Evolutionary conservation across 768 basidiomycete species (phyloP), one percentile per base, ranked within the genome.

Genomic region (Coprinopsis strossmayeri): DNA sequence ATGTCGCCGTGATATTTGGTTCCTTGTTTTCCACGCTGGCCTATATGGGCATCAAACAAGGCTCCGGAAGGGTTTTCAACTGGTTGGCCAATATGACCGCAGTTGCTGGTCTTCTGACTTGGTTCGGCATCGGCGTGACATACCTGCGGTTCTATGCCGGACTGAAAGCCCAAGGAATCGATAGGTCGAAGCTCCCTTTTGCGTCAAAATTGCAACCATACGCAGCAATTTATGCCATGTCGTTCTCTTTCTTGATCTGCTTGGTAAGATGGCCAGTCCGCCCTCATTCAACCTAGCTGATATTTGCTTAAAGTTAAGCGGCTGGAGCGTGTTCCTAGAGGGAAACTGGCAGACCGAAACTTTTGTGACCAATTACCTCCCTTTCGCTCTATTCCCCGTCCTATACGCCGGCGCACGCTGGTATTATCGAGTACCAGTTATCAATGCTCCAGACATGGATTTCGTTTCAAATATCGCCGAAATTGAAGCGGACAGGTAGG

Each of bases 331-430:
- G 15, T 72, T 66, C 61, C 57, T 75, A 20, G 69, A 67, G 50
- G 69, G 61, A 11, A 52, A 55, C 17, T 72, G 70, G 89, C 59
- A 61, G 23, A 71, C 70, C 3, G 81, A 77, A 25, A 73, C 64
- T n/a, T 94, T 95, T 57, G 73, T 94, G 46, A 91, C 91, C 20
- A 90, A 80, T 62, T 96, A 94, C 64, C 61, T 92, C 37, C 87
- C 85, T 18, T 61, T 81, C 3, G 54, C 60, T n/a, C 46, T 83
- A 26, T 91, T 92, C 79, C 89, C 90, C 17, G 45, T 92, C 43
- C 60, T 95, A 30, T 95, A 87, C 64, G 5, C 73, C 30, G 72
- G 65, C 15, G 77, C 82, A 51, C 79, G 78, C 58, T 52, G 84
- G 34, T 74, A 70, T 61, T 77, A 71, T 49, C 76, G 72, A 58